Base-by-base conservation (phyloP, 139 green algal species). In the Chlorella sp. region DNA sequence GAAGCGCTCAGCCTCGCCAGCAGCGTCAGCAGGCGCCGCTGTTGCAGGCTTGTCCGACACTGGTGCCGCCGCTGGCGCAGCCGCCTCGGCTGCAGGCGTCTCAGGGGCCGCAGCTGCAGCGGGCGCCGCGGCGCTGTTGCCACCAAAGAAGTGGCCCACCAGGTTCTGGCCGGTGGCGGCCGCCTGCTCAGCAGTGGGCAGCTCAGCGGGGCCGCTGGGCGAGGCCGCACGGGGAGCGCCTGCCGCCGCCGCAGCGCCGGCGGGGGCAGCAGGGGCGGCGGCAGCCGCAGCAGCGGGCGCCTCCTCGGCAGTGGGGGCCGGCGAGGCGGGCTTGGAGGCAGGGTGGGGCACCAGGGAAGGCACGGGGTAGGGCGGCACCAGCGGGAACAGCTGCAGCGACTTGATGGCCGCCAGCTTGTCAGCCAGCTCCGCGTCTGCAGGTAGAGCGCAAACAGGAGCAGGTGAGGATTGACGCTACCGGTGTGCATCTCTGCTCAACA, bases 111-210 rank as follows among this genome's bases (percentile, higher is more conserved):
- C 75, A 20, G 75, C 32, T 2, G 32, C 75, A 36, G 56, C 28
- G 38, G 20, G 65, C 7, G 30, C 67, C 25, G 63, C 73, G n/a
- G 28, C 6, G 73, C 12, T 17, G 18, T 1, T 25, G 18, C 55
- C 74, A 20, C 74, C 74, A 26, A 87, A 87, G 71, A 87, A 87
- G 64, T 87, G 82, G 44, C 34, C 68, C 32, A 87, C 69, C 71
- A 87, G 64, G 36, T 87, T 87, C 70, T 87, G 51, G 28, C 82
- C 82, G n/a, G 82, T 74, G 44, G 82, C 82, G 0, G 82, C 82
- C 34, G 82, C 82, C 55, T 74, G 47, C 68, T 82, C 82, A 9
- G 72, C 74, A 12, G 80, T 76, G 36, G 80, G 60, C 76, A 82
- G 60, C 36, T 81, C 44, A 44, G 71, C 47, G 28, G 51, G 15